Evolutionary conservation across 2,329 filamentous ascomycete genomes (phyloP).

Genomic region (Fusarium lateritium): DNA sequence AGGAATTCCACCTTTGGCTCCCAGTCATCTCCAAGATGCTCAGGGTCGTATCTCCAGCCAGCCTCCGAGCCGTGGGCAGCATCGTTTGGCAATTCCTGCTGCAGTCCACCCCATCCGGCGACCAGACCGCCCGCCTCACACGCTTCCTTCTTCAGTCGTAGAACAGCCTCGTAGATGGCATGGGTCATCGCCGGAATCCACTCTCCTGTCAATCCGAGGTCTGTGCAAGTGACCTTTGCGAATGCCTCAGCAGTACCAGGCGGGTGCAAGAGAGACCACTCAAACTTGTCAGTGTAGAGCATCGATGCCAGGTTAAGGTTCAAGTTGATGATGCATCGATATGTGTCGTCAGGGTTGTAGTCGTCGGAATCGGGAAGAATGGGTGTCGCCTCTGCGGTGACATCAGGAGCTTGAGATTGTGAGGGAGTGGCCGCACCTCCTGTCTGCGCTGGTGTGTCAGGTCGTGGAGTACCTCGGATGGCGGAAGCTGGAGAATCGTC

Average conservation of each 20-base stretch:
- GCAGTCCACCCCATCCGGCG: conserved; percentile 73
- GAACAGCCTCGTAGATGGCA: conserved; percentile 94
- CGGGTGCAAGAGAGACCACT: conserved; percentile 95
- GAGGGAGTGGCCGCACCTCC: conserved; percentile 66
- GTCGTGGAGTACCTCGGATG: conserved; percentile 59
- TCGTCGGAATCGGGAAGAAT: conserved; percentile 76
- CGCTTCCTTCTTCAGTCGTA: conserved; percentile 95
- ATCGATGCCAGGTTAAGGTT: conserved; percentile 93
- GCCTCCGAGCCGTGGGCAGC: conserved; percentile 85
- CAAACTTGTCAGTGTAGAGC: conserved; percentile 96
- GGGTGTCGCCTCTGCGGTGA: conserved; percentile 79
- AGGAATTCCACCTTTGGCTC: conserved; percentile 85
- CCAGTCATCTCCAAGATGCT: conserved; percentile 88
- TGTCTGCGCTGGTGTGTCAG: conserved; percentile 71
- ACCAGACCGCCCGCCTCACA: conserved; percentile 92
- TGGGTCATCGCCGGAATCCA: conserved; percentile 96
- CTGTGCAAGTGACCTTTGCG: conserved; percentile 91
- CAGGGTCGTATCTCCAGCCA: conserved; percentile 96
- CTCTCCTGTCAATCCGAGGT: conserved; percentile 89
- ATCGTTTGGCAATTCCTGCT: conserved; percentile 86
- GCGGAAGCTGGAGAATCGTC: conserved; percentile 58
- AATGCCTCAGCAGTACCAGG: conserved; percentile 94
- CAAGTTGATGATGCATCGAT: conserved; percentile 91
- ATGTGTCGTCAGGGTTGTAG: conserved; percentile 92
- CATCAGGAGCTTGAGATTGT: conserved; percentile 60